Conservation (phyloP, 768 basidiomycete genomes). For the Lanmaoa rubissima region DNA sequence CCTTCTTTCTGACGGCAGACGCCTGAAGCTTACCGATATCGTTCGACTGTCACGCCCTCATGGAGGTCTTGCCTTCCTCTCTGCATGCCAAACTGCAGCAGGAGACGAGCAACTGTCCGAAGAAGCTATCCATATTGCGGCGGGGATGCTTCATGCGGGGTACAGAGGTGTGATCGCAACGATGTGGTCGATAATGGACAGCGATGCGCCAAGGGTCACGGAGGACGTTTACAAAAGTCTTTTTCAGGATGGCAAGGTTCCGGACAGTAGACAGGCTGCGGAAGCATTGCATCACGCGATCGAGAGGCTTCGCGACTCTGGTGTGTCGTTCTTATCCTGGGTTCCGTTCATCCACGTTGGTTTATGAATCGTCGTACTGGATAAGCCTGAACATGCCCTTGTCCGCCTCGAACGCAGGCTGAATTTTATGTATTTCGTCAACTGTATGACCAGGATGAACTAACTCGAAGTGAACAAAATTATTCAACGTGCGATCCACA, state of each 20-base stretch:
- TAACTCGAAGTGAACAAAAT: no score
- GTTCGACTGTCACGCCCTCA: constrained; percentile 1
- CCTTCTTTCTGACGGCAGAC: neutral
- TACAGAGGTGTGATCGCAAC: neutral
- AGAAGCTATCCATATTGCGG: neutral
- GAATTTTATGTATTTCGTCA: no score
- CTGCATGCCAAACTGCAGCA: neutral
- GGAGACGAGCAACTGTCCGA: neutral
- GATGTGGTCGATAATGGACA: constrained; percentile 3
- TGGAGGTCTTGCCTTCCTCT: constrained; percentile 28
- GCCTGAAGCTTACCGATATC: neutral
- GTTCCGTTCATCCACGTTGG: neutral
- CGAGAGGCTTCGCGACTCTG: neutral
- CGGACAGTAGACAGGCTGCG: neutral
- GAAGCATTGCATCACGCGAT: neutral
- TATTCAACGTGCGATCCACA: no score
- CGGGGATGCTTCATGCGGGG: constrained; percentile 2
- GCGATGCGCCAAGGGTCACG: neutral
- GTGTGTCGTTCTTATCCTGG: neutral
- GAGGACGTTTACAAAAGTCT: neutral
- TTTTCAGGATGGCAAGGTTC: neutral
- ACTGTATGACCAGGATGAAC: no score
- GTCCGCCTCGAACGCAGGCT: no score
- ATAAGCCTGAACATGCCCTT: no score
- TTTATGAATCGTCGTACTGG: neutral